Conservation (phyloP, 345 rosid species). For the Salix arbutifolia region DNA sequence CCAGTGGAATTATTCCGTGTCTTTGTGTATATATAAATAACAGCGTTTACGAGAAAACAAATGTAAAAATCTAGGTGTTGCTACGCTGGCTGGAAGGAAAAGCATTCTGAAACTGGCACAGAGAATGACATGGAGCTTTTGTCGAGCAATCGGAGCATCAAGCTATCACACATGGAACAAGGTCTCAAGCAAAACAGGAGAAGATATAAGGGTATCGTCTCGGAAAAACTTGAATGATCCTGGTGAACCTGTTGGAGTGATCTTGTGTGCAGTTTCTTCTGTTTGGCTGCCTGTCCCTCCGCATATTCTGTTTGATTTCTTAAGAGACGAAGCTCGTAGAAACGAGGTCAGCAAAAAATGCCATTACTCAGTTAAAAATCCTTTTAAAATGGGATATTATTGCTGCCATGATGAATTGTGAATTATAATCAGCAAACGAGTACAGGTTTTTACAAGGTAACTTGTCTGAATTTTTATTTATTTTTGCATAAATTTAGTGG, state of each 20-base stretch:
- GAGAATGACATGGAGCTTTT: conserved; percentile 81
- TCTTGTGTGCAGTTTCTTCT: conserved; percentile 84
- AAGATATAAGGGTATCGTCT: conserved; percentile 80
- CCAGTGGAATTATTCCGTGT: neutral
- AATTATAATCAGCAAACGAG: neutral
- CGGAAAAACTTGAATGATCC: conserved; percentile 91
- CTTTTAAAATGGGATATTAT: neutral
- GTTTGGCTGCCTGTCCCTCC: conserved; percentile 81
- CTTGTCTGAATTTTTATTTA: neutral
- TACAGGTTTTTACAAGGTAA: neutral
- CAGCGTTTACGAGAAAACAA: neutral
- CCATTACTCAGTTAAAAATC: neutral
- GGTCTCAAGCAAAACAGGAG: conserved; percentile 82
- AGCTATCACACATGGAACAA: conserved; percentile 89
- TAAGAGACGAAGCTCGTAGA: conserved; percentile 76
- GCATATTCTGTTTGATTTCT: conserved; percentile 66
- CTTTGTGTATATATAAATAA: neutral
- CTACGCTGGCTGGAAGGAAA: conserved; percentile 92
- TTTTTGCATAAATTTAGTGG: conserved; percentile 51
- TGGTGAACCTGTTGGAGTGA: conserved; percentile 87
- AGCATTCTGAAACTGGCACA: conserved; percentile 89
- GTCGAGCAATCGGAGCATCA: conserved; percentile 85
- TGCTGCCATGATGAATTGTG: neutral
- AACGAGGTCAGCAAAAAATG: conserved; percentile 49
- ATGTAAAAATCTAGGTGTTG: conserved; percentile 48